Percentiles rank a stretch among this genome's conserved stretches.
These are phyloP conservation scores for Bimuria novae-zelandiae DNA, from an alignment of 2,329 filamentous ascomycete genomes.

Conservation along the genomic window DNA sequence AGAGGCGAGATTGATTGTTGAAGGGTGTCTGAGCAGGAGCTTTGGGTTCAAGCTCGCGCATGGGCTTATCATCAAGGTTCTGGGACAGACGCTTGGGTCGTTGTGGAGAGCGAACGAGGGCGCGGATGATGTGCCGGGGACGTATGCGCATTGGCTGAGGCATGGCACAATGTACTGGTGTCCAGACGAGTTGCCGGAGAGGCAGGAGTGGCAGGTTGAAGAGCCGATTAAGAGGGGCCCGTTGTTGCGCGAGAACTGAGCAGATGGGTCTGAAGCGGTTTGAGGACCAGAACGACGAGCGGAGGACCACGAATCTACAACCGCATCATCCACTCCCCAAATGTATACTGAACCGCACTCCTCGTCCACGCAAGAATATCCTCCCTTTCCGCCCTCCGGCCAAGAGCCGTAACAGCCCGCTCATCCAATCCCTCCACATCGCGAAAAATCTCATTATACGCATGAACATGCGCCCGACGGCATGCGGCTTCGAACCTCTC, in stretches of 20 bases:
- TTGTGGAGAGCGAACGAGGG: constrained; percentile 58
- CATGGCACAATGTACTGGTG: constrained; percentile 56
- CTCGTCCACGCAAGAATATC: too few relatives aligned
- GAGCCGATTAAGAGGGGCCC: constrained; percentile 20
- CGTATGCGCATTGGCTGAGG: constrained; percentile 61
- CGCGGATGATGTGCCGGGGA: constrained; percentile 55
- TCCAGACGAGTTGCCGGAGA: constrained; percentile 38
- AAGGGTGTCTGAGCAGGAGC: constrained; percentile 54
- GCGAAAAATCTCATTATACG: too few relatives aligned
- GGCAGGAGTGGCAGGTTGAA: constrained; percentile 18
- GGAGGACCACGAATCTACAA: too few relatives aligned
- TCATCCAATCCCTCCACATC: too few relatives aligned
- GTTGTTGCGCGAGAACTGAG: background rate
- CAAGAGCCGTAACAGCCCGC: too few relatives aligned
- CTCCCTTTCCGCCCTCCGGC: too few relatives aligned
- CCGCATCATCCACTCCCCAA: too few relatives aligned
- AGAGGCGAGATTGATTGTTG: constrained; percentile 56
- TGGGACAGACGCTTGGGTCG: constrained; percentile 57
- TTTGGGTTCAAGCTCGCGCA: constrained; percentile 63
- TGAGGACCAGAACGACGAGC: too few relatives aligned
- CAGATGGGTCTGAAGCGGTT: background rate
- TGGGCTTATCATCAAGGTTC: constrained; percentile 56
- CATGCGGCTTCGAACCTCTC: too few relatives aligned
- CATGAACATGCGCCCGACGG: too few relatives aligned
- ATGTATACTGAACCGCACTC: too few relatives aligned